phyloP scores from a whole-genome alignment of 768 basidiomycete genomes.

The Postia placenta region DNA sequence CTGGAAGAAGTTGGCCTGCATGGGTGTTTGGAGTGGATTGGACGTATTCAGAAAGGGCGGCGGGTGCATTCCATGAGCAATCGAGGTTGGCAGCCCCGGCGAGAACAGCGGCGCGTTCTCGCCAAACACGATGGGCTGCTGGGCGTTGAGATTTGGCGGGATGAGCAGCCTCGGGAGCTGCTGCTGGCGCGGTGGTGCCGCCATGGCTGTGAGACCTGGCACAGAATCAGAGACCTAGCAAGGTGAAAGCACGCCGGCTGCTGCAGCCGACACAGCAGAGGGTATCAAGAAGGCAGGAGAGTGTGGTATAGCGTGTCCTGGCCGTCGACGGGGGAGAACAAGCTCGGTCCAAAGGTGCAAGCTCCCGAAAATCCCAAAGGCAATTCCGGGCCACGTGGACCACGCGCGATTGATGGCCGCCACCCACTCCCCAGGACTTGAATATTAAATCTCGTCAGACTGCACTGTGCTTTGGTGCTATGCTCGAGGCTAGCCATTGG shows the following conservation, averaged over 20 bases:
- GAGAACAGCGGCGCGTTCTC: slow-evolving; percentile 49
- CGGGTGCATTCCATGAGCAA: slow-evolving; percentile 55
- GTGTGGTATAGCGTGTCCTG: background rate
- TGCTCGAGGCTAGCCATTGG: too few relatives aligned
- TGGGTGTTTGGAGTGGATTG: slow-evolving; percentile 58
- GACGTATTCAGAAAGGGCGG: slow-evolving; percentile 36
- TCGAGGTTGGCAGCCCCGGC: slow-evolving; percentile 54
- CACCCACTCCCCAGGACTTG: too few relatives aligned
- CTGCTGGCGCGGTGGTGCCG: slow-evolving; percentile 35
- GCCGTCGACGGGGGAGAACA: background rate
- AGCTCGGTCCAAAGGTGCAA: background rate
- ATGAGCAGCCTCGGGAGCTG: slow-evolving; percentile 52
- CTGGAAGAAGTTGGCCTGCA: slow-evolving; percentile 58
- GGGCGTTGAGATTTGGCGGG: slow-evolving; percentile 45
- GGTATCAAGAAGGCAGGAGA: background rate
- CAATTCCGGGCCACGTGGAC: background rate
- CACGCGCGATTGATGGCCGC: background rate
- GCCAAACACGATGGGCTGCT: slow-evolving; percentile 46
- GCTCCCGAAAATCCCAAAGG: background rate
- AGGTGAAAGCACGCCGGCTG: background rate
- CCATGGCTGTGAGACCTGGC: slow-evolving; percentile 8
- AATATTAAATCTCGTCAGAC: too few relatives aligned
- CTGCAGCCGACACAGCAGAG: background rate
- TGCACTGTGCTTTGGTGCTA: too few relatives aligned
- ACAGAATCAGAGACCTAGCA: background rate